Evolutionary conservation across 2,329 filamentous ascomycete genomes (phyloP).

Genomic region (Xylariales sp.): DNA sequence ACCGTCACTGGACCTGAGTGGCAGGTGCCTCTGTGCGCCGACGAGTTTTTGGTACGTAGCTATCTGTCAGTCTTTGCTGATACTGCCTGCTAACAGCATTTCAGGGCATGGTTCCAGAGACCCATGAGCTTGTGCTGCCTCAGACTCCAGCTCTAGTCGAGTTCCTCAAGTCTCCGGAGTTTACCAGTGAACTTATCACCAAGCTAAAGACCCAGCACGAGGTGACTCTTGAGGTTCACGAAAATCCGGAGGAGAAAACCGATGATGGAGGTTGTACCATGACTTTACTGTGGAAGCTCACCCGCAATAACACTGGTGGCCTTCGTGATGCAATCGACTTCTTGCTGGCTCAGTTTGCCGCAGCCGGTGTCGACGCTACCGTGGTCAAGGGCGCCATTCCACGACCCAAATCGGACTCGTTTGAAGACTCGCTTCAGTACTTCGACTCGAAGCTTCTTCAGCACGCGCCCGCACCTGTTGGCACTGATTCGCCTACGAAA

Average conservation of each 20-base stretch:
- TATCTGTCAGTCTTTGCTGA: not conserved
- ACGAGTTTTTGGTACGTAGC: conserved; percentile 73
- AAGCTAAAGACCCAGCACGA: conserved; percentile 91
- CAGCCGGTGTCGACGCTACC: conserved; percentile 80
- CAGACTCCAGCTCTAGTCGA: conserved; percentile 71
- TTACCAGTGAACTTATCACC: conserved; percentile 70
- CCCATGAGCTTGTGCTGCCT: conserved; percentile 83
- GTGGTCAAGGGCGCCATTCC: conserved; percentile 92
- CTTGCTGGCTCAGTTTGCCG: conserved; percentile 77
- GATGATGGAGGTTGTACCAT: conserved; percentile 55
- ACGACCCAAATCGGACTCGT: conserved; percentile 97
- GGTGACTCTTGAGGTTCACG: conserved; percentile 74
- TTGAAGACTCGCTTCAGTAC: conserved; percentile 93
- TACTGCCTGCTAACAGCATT: conserved; percentile 26
- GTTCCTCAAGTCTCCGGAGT: conserved; percentile 77
- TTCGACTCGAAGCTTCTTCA: conserved; percentile 97
- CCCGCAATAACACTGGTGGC: conserved; percentile 92
- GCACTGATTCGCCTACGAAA: conserved; percentile 85
- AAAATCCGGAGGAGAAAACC: conserved; percentile 54
- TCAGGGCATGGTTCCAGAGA: conserved; percentile 93
- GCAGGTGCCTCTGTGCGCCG: conserved; percentile 94
- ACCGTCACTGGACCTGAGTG: conserved; percentile 95
- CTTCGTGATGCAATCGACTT: conserved; percentile 96
- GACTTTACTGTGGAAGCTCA: conserved; percentile 74
- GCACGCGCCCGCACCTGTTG: conserved; percentile 75